These are phyloP conservation scores for Neostapfia colusana DNA, from an alignment of 176 grass and related monocot species.

Conservation along the genomic window DNA sequence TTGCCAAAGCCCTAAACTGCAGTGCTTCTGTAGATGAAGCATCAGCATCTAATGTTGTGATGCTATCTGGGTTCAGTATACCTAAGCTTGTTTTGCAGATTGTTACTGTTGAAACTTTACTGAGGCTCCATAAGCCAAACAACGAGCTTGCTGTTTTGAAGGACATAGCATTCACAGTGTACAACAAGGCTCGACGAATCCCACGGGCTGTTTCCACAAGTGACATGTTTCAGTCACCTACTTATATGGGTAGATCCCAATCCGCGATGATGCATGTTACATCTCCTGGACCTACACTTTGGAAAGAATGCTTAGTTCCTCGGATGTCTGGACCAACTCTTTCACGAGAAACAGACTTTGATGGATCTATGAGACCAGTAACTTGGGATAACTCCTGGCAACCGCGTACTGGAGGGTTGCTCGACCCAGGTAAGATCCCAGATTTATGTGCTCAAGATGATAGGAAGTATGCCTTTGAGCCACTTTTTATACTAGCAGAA, in stretches of 20 bases:
- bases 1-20: slow-evolving; percentile 61
- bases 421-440: slow-evolving; percentile 56
- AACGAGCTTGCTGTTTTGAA: slow-evolving; percentile 89
- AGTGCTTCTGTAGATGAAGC: slow-evolving; percentile 65
- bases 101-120: slow-evolving; percentile 77
- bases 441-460: slow-evolving; percentile 81
- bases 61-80: slow-evolving; percentile 96
- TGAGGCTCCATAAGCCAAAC: slow-evolving; percentile 71
- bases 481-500: slow-evolving; percentile 87
- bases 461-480: slow-evolving; percentile 89
- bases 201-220: slow-evolving; percentile 49
- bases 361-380: slow-evolving; percentile 75
- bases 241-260: slow-evolving; percentile 71
- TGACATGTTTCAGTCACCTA: slow-evolving; percentile 77
- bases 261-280: slow-evolving; percentile 78
- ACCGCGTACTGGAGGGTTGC: slow-evolving; percentile 57
- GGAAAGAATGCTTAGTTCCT: slow-evolving; percentile 87
- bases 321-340: slow-evolving; percentile 72
- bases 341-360: slow-evolving; percentile 82
- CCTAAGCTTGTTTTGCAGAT: slow-evolving; percentile 94
- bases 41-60: slow-evolving; percentile 77
- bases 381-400: slow-evolving; percentile 90
- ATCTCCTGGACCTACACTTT: slow-evolving; percentile 75
- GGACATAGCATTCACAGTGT: slow-evolving; percentile 97
- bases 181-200: slow-evolving; percentile 86